Base-by-base conservation (phyloP, 73 alveolate species). In the Paraurostyla sp. region DNA sequence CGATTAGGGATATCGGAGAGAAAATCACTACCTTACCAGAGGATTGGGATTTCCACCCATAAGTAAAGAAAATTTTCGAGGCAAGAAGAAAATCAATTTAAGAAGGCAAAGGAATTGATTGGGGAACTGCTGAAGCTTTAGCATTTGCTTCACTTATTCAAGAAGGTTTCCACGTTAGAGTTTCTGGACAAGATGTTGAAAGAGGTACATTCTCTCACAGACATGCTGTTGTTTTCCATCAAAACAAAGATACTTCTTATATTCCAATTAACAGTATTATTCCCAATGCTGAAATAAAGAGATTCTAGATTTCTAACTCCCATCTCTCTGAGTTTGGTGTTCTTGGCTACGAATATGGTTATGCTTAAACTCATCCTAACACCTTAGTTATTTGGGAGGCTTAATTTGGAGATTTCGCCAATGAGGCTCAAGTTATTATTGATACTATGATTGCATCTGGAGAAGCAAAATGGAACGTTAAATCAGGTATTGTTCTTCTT, bases 161-260 rank as follows among this genome's bases (percentile, higher is more conserved):
- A 76, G 99, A 96, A 84, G 99, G 96, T 38, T 90, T 71, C 92
- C 92, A 88, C 60, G 97, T 94, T 42, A 89, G 98, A 73, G 69
- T 97, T 48, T 97, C 99, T 13, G 99, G 99, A 27, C 94, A 97
- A 88, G 99, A 97, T 83, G 99, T 97, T 46, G 98, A 96, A 86
- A 93, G 99, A 80, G 99, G 99, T 15, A 97, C 99, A 25, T 97
- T 97, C 81, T 94, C 99, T 23, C 99, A 97, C 54, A 89, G 99
- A 76, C 99, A 97, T 81, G 94, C 96, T 51, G 95, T 93, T 22
- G 76, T 96, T 35, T 91, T 88, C 73, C 91, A 93, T 52, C 92
- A 96, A 68, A 43, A 46, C 63, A 89, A 88, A 51, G 98, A 96
- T 60, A 87, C 91, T 23, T 71, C 78, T 23, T 83, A 83, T 36